Evolutionary conservation across 306 rosid genomes (phyloP), one percentile per base, ranked within the genome.

Genomic region (Clitoria ternatea): DNA sequence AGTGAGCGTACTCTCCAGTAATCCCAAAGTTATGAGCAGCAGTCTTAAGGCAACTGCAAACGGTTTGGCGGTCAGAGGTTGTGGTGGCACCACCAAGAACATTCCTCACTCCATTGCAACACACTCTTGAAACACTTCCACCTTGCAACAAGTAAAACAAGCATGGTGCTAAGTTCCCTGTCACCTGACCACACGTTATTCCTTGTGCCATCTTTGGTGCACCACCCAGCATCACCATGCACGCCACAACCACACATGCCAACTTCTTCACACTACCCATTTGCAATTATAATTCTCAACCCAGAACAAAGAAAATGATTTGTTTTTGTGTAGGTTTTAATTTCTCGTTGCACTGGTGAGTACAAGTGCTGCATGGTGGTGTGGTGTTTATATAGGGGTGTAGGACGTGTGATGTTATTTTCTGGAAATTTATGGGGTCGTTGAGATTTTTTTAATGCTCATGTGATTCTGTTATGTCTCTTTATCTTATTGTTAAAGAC

Each of bases 41-140:
- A 0, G 30, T 0, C 55, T 87, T 76, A 61, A 87, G n/a, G 85
- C 92, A 87, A 7, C 37, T 70, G 71, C 92, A 87, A 27, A 49
- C 53, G 7, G 54, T 22, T 49, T 50, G 65, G 10, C 37, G 23
- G n/a, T 79, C 87, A 0, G 24, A 0, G 1, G 81, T 33, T 10
- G 77, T 76, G 45, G 7, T 20, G 4, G 88, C 84, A 0, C 27
- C 7, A 1, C 1, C 2, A 3, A 53, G 30, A 19, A 77, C 32
- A 14, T 0, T 19, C 40, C 1, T 54, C 40, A 83, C 54, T 4
- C 87, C 85, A 9, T 0, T 0, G n/a, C 92, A 84, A 61, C 89
- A 87, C 0, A 0, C 4, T 0, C 4, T 0, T 0, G 83, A 7
- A 11, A 26, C 11, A 3, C 2, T 0, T 3, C 85, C 85, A 6